Percentiles rank a stretch among this genome's conserved stretches.
phyloP scores from a whole-genome alignment of 2,329 filamentous ascomycete genomes.

The Talaromyces verruculosus region DNA sequence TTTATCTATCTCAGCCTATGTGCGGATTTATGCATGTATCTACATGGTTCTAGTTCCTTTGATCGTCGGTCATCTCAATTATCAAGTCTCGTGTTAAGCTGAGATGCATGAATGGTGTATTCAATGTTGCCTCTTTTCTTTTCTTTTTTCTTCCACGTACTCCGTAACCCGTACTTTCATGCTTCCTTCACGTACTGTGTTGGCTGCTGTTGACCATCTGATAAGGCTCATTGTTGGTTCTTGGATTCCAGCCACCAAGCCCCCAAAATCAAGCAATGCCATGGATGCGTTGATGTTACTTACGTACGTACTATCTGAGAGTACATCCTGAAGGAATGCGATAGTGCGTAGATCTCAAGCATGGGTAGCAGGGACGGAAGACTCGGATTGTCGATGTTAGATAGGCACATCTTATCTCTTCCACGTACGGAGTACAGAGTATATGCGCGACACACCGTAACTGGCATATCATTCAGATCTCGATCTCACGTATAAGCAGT shows the following conservation, averaged over 20 bases:
- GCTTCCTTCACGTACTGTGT: background rate
- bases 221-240: background rate
- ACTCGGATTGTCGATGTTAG: conserved; percentile 5
- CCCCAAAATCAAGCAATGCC: background rate
- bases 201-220: background rate
- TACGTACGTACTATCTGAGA: background rate
- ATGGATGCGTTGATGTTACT: background rate
- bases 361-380: background rate
- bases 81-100: background rate
- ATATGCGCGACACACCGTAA: background rate
- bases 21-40: background rate
- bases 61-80: conserved; percentile 4
- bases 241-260: background rate
- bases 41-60: conserved; percentile 13
- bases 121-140: background rate
- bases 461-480: background rate
- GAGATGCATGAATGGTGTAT: background rate
- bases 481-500: background rate
- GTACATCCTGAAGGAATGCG: background rate
- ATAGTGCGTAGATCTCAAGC: background rate
- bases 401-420: background rate
- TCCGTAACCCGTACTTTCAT: background rate
- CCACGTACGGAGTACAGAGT: background rate
- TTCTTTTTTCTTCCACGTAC: background rate
- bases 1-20: background rate